Base-by-base conservation (phyloP, 2,329 filamentous ascomycete genomes). In the Epichloe aotearoae region DNA sequence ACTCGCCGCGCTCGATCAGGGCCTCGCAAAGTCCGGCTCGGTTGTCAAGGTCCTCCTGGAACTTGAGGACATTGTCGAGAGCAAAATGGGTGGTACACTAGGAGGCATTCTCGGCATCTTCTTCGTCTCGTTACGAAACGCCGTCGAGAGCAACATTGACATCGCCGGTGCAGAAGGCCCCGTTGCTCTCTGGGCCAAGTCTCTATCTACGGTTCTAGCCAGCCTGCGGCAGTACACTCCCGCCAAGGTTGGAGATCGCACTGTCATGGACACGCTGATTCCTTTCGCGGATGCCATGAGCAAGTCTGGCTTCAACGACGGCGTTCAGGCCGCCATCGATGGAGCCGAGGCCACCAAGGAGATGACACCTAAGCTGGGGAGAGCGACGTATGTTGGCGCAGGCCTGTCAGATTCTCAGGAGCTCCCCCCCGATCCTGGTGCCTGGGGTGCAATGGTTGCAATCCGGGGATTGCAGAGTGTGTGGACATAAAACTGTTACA, bases 401-500 rank as follows among this genome's bases (percentile, higher is more conserved):
- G 75, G 74, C 42, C 26, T 30, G 26, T 69, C 70, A 3, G 76
- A 75, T 52, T 72, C 69, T 50, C 66, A 65, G 49, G 73, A 72
- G 43, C 54, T 76, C 50, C 80, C 84, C 84, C 4, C 83, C 3
- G 83, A 87, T 62, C 83, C 83, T 0, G 83, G 83, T 33, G 83
- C 83, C 4, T 81, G 82, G 71, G 83, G 82, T n/a, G 73, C 83
- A 23, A 80, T 80, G 73, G 73, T 77, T 15, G 74, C 68, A 2
- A 70, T 76, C 42, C 63, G 66, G 55, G 73, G 69, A 1, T 52
- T 75, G 47, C 55, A 61, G 47, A 60, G 61, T 45, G 55, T 30
- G 5, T 50, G 39, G 47, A 4, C 12, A 14, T 44, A 15, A 19
- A 36, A 2, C 14, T 36, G 19, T 10, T 1, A 37, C 14, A 17